Base-by-base conservation (phyloP, 176 grass and related monocot genomes). In the Bromus sterilis region DNA sequence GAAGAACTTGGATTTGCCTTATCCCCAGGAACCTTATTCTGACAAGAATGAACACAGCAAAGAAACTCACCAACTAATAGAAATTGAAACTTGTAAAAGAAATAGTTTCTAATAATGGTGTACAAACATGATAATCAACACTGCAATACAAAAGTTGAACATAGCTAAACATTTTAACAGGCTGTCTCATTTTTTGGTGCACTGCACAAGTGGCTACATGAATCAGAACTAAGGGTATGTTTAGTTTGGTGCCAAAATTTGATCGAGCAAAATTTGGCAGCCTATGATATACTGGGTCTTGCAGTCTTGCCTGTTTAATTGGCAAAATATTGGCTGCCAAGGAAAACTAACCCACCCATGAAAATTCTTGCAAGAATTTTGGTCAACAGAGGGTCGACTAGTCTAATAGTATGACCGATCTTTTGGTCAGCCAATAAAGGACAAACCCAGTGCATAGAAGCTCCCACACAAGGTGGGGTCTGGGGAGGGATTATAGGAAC, bases 1-100 rank as follows among this genome's bases (percentile, higher is more conserved):
- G 9, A 26, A 43, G 78, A 56, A 84, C 32, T 35, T 24, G 75
- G 60, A 58, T 69, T 88, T 80, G 62, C 88, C 80, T 94, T 97
- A 30, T 80, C 72, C 61, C 80, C 80, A 78, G 85, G 53, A 90
- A 53, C 68, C 76, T 82, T 85, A 68, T 56, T 88, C 85, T 90
- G 89, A 9, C 49, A 68, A 66, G 59, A 58, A 59, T 78, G 56
- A 73, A 84, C 25, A 44, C 46, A 88, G 76, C 37, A 88, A 88
- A 74, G n/a, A 9, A 67, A 59, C 63, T 78, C 46, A 74, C 10
- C 30, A 89, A 48, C 20, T 67, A 56, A 78, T 40, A 60, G 29
- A 62, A 49, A 72, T 30, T 48, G 2, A 25, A 41, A 80, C 34
- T 29, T 67, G 20, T 8, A 63, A 48, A 75, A 34, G 9, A 64